A percentile compares a stretch with the other conserved stretches of the same genome.
Evolutionary conservation across 2,329 filamentous ascomycete species (phyloP).

Genomic region (Elsinoe batatas): DNA sequence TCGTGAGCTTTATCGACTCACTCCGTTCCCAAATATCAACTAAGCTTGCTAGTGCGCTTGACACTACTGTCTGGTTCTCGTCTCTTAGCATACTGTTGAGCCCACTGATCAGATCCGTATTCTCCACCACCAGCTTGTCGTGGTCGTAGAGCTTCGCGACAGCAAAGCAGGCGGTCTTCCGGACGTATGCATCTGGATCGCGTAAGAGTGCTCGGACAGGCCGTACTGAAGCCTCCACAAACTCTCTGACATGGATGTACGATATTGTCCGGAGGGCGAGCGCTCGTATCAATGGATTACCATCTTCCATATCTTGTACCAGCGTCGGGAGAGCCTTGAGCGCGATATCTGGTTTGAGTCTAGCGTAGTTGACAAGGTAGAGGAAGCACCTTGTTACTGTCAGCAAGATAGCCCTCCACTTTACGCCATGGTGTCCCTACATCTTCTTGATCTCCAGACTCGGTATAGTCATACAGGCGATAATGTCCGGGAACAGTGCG

Average conservation of each 20-base stretch:
- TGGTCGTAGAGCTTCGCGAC: constrained; percentile 98
- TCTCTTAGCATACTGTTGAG: constrained; percentile 85
- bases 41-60: constrained; percentile 78
- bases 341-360: constrained; percentile 87
- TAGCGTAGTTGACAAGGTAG: constrained; percentile 92
- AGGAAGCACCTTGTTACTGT: constrained; percentile 71
- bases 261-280: constrained; percentile 91
- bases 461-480: constrained; percentile 88
- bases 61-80: constrained; percentile 94
- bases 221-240: constrained; percentile 80
- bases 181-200: constrained; percentile 88
- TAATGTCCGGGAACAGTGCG: constrained; percentile 87
- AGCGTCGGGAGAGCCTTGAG: constrained; percentile 85
- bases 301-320: constrained; percentile 83
- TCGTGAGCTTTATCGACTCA: constrained; percentile 94
- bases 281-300: constrained; percentile 83
- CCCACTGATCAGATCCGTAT: constrained; percentile 81
- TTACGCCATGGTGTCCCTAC: constrained; percentile 41
- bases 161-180: constrained; percentile 92
- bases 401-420: constrained; percentile 20
- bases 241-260: constrained; percentile 93
- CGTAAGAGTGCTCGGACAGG: constrained; percentile 73
- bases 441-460: constrained; percentile 99
- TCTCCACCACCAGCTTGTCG: constrained; percentile 79
- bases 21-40: constrained; percentile 99